phyloP scores from a whole-genome alignment of 164 flowering plant genomes.

The Aristolochia fimbriata region DNA sequence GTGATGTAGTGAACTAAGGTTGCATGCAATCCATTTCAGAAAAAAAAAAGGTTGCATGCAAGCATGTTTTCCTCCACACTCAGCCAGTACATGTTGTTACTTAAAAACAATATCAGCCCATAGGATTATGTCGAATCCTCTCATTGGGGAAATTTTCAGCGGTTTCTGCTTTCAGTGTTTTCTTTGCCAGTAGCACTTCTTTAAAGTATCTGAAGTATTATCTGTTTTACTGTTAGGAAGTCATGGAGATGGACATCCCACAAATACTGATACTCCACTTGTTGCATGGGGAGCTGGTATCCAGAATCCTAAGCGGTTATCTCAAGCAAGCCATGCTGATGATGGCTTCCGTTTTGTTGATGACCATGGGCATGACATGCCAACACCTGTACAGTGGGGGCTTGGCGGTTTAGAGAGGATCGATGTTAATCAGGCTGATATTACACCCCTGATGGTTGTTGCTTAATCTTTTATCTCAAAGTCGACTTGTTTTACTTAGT shows the following conservation, averaged over 20 bases:
- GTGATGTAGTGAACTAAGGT: too few relatives aligned
- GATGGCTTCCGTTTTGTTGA: constrained; percentile 61
- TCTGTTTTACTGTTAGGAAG: constrained; percentile 53
- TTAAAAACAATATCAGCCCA: too few relatives aligned
- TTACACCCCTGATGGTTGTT: constrained; percentile 88
- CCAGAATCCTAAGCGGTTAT: constrained; percentile 39
- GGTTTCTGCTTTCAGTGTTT: too few relatives aligned
- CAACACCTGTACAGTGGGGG: constrained; percentile 91
- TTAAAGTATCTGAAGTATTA: constrained; percentile 16
- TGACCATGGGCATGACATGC: constrained; percentile 77
- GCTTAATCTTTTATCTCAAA: constrained; percentile 2
- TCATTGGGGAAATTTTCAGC: too few relatives aligned
- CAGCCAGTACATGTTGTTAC: too few relatives aligned
- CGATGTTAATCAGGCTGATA: constrained; percentile 99
- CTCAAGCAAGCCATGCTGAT: constrained; percentile 32
- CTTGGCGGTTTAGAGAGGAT: constrained; percentile 62
- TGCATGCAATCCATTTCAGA: too few relatives aligned
- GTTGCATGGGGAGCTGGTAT: constrained; percentile 99
- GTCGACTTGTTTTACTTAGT: not conserved
- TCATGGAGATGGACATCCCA: constrained; percentile 97
- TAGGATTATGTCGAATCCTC: too few relatives aligned
- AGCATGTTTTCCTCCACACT: too few relatives aligned
- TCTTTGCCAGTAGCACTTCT: not conserved
- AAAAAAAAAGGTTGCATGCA: too few relatives aligned
- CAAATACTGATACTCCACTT: constrained; percentile 94